Evolutionary conservation across 495 filamentous ascomycete genomes (phyloP), one percentile per base, ranked within the genome.

Genomic region (Venustampulla echinocandica): DNA sequence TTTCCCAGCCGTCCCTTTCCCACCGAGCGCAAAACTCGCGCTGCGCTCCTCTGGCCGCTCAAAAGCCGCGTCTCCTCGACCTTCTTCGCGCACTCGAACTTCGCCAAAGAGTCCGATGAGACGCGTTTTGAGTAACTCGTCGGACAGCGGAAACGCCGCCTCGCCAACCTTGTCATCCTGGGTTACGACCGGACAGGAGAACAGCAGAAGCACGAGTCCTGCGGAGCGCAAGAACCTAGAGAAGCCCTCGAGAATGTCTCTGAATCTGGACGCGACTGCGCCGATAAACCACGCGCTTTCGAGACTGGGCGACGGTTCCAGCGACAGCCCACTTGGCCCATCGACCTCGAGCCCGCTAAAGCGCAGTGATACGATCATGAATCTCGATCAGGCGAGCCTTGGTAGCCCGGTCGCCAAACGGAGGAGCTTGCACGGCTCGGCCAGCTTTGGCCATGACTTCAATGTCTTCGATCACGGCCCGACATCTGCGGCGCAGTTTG

Each of bases 341-440:
- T 63, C 73, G 15, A 79, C 83, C 37, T 80, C 83, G 22, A 96
- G 90, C 60, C 92, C 92, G 0, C 66, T 98, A 35, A 97, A 97
- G 67, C 79, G 93, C 39, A 93, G 80, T 55, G 92, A 98, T 63
- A 82, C 84, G 4, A 82, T 83, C 11, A 92, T 94, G 84, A 85
- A 85, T 56, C 62, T 93, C 11, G 90, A 93, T 52, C 80, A 83
- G 40, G 67, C 79, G 13, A 77, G 71, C 47, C 69, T 82, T n/a
- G 86, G 82, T 27, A 95, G 85, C 54, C 88, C 90, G 1, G 82
- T 87, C 17, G 79, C 85, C 10, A 96, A 96, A 70, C 73, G 90
- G 36, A 78, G 90, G 47, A 94, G 88, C 60, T 65, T 90, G 27
- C 85, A 92, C 53, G 79, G 79, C 10, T 68, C 71, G 10, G 68